phyloP scores from a whole-genome alignment of 2,329 filamentous ascomycete genomes.

The Pseudogymnoascus sp. region DNA sequence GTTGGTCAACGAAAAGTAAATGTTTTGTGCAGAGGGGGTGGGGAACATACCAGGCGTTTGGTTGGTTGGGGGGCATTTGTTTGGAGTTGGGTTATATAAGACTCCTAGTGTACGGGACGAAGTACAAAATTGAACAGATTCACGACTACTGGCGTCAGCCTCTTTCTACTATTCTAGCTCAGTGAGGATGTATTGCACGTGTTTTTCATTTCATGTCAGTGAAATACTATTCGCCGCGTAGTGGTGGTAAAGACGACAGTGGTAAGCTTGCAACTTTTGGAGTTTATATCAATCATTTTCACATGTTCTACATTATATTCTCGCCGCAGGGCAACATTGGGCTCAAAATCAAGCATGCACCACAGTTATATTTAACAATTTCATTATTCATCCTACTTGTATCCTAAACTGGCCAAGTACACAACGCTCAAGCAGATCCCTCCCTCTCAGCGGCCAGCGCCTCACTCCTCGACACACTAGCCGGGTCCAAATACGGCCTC shows the following conservation, averaged over 20 bases:
- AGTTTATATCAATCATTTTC: background rate
- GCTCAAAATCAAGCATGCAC: background rate
- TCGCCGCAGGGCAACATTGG: background rate
- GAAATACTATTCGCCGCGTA: background rate
- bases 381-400: background rate
- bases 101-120: background rate
- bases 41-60: constrained; percentile 8
- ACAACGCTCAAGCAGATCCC: background rate
- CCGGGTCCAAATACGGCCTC: constrained; percentile 41
- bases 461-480: constrained; percentile 36
- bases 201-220: background rate
- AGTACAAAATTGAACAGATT: constrained; percentile 7
- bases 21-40: constrained; percentile 24
- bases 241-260: background rate
- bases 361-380: background rate
- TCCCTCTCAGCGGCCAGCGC: constrained; percentile 23
- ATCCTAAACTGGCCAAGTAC: background rate
- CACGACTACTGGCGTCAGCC: background rate
- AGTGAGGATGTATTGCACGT: background rate
- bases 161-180: background rate
- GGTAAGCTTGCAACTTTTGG: background rate
- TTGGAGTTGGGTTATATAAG: constrained; percentile 6
- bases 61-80: background rate
- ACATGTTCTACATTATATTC: background rate
- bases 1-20: constrained; percentile 52